Percentiles rank a stretch among this genome's conserved stretches.
Evolutionary conservation across 2,329 filamentous ascomycete species (phyloP).

Genomic region (Pseudogymnoascus sp.): DNA sequence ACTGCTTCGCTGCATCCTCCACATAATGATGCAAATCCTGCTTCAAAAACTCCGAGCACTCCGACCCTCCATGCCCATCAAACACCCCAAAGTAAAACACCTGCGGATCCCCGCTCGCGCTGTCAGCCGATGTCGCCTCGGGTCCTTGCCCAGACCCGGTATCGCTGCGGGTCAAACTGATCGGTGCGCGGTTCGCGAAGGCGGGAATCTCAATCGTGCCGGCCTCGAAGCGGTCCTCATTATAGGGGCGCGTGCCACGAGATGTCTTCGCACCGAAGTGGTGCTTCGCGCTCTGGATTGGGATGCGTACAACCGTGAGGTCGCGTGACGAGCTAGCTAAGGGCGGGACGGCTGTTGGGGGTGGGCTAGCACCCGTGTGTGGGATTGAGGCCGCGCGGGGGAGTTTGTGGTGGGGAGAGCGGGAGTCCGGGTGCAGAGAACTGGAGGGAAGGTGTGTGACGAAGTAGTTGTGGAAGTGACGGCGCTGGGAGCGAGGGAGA

Average conservation of each 20-base stretch:
- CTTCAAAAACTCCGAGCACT: constrained; percentile 80
- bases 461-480: constrained; percentile 86
- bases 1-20: constrained; percentile 69
- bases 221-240: constrained; percentile 91
- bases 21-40: constrained; percentile 85
- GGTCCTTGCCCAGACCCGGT: constrained; percentile 27
- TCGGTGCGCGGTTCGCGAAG: constrained; percentile 76
- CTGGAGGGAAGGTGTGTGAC: constrained; percentile 92
- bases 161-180: constrained; percentile 39
- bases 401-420: constrained; percentile 71
- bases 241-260: constrained; percentile 77
- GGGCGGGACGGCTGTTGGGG: constrained; percentile 52
- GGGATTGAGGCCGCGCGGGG: constrained; percentile 79
- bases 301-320: constrained; percentile 90
- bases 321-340: constrained; percentile 60
- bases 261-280: constrained; percentile 80
- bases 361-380: constrained; percentile 52
- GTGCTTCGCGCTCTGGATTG: constrained; percentile 86
- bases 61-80: constrained; percentile 85
- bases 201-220: constrained; percentile 89
- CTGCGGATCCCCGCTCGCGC: constrained; percentile 80
- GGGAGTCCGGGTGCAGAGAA: constrained; percentile 81
- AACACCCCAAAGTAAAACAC: constrained; percentile 98
- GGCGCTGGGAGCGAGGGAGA: constrained; percentile 12
- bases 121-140: constrained; percentile 64